Percentiles rank a stretch among this genome's conserved stretches.
Evolutionary conservation across 2,329 filamentous ascomycete genomes (phyloP).

Genomic region (Aurifilum marmelostoma): DNA sequence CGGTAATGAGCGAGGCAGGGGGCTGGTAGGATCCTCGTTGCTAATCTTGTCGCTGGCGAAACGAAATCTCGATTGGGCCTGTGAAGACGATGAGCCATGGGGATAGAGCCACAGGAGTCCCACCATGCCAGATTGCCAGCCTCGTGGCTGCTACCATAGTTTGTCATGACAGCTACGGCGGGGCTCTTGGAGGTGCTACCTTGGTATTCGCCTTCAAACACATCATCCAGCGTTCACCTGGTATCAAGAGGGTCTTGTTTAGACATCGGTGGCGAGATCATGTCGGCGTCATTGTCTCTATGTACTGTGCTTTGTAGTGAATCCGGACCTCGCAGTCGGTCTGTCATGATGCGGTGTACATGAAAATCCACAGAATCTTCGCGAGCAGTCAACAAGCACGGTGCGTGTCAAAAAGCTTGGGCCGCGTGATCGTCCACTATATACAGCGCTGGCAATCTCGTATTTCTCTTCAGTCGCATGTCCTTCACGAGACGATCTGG

Average conservation of each 20-base stretch:
- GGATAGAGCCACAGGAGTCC: neutral
- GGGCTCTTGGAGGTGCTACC: neutral
- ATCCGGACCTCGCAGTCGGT: neutral
- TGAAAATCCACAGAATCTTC: conserved; percentile 6
- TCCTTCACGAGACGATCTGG: neutral
- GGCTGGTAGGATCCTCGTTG: conserved; percentile 10
- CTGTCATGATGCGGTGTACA: neutral
- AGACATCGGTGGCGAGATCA: neutral
- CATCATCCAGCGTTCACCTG: neutral
- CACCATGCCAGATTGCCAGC: conserved; percentile 10
- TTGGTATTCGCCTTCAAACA: neutral
- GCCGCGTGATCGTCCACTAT: conserved; percentile 1
- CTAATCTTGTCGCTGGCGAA: conserved; percentile 21
- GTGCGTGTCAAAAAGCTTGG: conserved; percentile 5
- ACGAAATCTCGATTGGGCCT: conserved; percentile 20
- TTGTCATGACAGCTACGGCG: conserved; percentile 4
- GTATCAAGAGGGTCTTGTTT: neutral
- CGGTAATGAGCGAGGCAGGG: conserved; percentile 22
- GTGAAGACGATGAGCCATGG: conserved; percentile 9
- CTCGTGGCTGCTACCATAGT: conserved; percentile 10
- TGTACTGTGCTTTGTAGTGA: neutral
- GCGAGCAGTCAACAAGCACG: neutral
- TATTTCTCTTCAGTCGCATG: neutral
- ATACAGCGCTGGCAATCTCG: neutral
- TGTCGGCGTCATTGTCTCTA: neutral